phyloP scores from a whole-genome alignment of 2,329 filamentous ascomycete genomes.

The Elsinoe batatas region DNA sequence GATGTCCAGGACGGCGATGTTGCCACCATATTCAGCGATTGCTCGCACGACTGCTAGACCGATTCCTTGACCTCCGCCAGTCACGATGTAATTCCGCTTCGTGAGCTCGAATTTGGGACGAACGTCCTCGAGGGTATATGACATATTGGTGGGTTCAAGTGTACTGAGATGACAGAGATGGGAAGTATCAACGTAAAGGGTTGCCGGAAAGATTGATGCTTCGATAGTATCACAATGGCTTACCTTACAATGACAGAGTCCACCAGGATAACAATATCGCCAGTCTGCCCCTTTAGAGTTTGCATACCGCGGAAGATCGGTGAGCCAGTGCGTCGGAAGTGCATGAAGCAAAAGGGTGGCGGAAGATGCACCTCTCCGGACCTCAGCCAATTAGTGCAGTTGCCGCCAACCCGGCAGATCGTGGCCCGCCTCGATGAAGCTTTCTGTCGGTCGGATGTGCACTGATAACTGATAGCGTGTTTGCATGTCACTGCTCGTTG shows the following conservation, averaged over 20 bases:
- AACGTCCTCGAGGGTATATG: not conserved
- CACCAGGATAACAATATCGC: not conserved
- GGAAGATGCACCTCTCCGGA: not conserved
- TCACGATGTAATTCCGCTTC: constrained; percentile 21
- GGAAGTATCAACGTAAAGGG: not conserved
- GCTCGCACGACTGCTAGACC: constrained; percentile 13
- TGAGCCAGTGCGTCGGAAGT: not conserved
- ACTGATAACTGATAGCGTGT: not conserved
- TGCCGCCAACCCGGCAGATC: not conserved
- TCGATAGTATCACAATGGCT: not conserved
- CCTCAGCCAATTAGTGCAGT: not conserved
- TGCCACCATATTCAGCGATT: constrained; percentile 19
- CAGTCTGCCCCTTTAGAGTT: not conserved
- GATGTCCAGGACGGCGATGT: constrained; percentile 53
- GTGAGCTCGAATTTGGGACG: constrained; percentile 18
- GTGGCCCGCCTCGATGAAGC: not conserved
- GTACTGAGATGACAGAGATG: not conserved
- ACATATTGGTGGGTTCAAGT: not conserved
- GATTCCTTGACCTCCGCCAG: constrained; percentile 22
- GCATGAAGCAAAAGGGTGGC: not conserved
- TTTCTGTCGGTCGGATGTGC: not conserved
- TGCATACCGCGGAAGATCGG: not conserved
- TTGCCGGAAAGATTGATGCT: not conserved
- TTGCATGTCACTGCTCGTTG: not conserved
- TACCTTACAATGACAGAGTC: not conserved